Percentiles rank a stretch among this genome's conserved stretches.
Evolutionary conservation across 371 early-diverging fungal genomes (phyloP).

Genomic region (Haplosporangium sp.): DNA sequence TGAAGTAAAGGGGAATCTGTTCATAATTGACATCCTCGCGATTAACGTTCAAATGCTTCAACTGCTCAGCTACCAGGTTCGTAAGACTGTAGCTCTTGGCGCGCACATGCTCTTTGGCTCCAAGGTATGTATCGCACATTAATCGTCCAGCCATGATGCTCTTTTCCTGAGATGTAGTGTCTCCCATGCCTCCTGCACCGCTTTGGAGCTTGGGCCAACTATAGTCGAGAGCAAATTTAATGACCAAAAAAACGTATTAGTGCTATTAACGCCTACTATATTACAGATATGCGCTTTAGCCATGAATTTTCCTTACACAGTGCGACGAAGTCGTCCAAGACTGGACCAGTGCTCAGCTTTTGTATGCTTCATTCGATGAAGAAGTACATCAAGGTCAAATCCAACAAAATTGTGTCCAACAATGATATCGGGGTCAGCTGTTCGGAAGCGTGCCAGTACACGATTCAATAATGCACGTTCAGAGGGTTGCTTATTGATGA

Average conservation of each 20-base stretch:
- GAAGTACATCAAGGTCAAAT: constrained; percentile 91
- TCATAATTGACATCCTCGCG: constrained; percentile 93
- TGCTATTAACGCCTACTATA: neutral
- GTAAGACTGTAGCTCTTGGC: constrained; percentile 91
- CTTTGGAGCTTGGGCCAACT: constrained; percentile 84
- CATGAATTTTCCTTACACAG: constrained; percentile 63
- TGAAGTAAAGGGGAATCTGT: constrained; percentile 78
- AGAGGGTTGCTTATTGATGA: constrained; percentile 14
- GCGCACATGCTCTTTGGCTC: constrained; percentile 88
- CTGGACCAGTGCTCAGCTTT: constrained; percentile 83
- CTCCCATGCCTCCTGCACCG: constrained; percentile 88
- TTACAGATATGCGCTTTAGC: too few relatives aligned
- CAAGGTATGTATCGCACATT: constrained; percentile 94
- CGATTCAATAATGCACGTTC: constrained; percentile 61
- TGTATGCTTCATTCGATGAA: constrained; percentile 91
- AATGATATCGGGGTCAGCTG: constrained; percentile 92
- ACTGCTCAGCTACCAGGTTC: constrained; percentile 79
- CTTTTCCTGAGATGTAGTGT: constrained; percentile 79
- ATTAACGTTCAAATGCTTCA: constrained; percentile 82
- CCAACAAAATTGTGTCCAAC: constrained; percentile 98
- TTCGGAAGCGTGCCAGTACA: constrained; percentile 74
- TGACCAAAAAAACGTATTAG: neutral
- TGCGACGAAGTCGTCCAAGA: constrained; percentile 87
- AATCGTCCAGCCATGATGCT: constrained; percentile 91
- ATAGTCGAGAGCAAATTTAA: neutral